phyloP scores from a whole-genome alignment of 2,329 filamentous ascomycete genomes.

The Arachnomyces sp. region DNA sequence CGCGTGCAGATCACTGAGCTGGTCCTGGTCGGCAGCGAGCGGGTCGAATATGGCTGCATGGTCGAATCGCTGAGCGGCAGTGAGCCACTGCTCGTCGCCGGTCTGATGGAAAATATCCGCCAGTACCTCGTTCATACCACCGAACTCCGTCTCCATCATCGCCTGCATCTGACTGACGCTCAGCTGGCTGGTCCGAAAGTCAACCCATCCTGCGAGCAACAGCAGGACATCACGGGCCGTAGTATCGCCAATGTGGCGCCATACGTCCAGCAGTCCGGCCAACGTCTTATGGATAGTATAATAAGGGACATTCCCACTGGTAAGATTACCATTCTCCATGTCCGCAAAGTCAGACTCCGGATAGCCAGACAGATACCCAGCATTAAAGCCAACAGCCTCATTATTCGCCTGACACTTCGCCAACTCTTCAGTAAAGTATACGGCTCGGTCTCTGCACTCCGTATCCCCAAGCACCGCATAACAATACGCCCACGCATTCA shows the following conservation, averaged over 20 bases:
- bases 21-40: conserved; percentile 39
- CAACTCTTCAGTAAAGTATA: conserved; percentile 40
- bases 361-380: conserved; percentile 46
- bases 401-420: conserved; percentile 48
- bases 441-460: conserved; percentile 40
- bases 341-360: conserved; percentile 44
- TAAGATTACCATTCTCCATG: conserved; percentile 38
- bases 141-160: conserved; percentile 45
- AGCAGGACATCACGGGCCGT: conserved; percentile 40
- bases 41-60: conserved; percentile 43
- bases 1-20: conserved; percentile 43
- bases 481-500: conserved; percentile 46
- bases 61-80: conserved; percentile 44
- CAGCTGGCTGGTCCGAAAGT: conserved; percentile 38
- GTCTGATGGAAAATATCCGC: conserved; percentile 43
- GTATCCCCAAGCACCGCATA: conserved; percentile 38
- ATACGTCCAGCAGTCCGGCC: conserved; percentile 46
- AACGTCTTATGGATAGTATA: conserved; percentile 51
- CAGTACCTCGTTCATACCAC: conserved; percentile 48
- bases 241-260: conserved; percentile 37
- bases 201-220: conserved; percentile 42
- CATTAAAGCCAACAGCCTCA: conserved; percentile 34
- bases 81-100: conserved; percentile 40
- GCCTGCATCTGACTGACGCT: conserved; percentile 41
- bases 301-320: conserved; percentile 47